Conservation (phyloP, 2,329 filamentous ascomycete genomes). For the Stromatinia cepivora region DNA sequence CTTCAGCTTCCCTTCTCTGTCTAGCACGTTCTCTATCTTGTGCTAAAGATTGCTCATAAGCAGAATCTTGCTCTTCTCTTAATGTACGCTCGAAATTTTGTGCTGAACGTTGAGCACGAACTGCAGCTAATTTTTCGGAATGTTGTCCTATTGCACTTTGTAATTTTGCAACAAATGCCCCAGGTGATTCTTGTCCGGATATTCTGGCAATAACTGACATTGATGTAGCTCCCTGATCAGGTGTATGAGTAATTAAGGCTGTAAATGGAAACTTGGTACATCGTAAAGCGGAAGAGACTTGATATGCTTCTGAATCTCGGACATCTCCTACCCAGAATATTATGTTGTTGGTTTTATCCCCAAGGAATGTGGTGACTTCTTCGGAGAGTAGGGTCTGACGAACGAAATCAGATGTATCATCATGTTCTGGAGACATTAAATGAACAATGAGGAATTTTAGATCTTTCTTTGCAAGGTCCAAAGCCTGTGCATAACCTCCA, state of each 20-base stretch:
- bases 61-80: slow-evolving; percentile 85
- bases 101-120: slow-evolving; percentile 73
- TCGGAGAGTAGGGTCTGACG: slow-evolving; percentile 76
- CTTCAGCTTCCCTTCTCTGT: slow-evolving; percentile 73
- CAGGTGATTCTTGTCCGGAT: slow-evolving; percentile 67
- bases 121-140: slow-evolving; percentile 69
- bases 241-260: slow-evolving; percentile 82
- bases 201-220: slow-evolving; percentile 89
- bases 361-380: slow-evolving; percentile 73
- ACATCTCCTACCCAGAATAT: slow-evolving; percentile 93
- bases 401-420: slow-evolving; percentile 82
- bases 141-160: slow-evolving; percentile 73
- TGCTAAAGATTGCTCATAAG: slow-evolving; percentile 89
- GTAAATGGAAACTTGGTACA: slow-evolving; percentile 94
- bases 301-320: slow-evolving; percentile 89
- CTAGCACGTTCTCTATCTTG: slow-evolving; percentile 82
- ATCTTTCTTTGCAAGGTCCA: slow-evolving; percentile 86
- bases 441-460: slow-evolving; percentile 89
- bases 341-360: slow-evolving; percentile 73
- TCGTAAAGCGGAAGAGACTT: slow-evolving; percentile 81
- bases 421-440: slow-evolving; percentile 88
- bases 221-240: slow-evolving; percentile 75
- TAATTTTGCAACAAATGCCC: slow-evolving; percentile 74
- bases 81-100: slow-evolving; percentile 80
- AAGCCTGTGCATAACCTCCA: slow-evolving; percentile 85